Conservation (phyloP, 2,329 filamentous ascomycete species). For the Phaeosphaeria sp. region DNA sequence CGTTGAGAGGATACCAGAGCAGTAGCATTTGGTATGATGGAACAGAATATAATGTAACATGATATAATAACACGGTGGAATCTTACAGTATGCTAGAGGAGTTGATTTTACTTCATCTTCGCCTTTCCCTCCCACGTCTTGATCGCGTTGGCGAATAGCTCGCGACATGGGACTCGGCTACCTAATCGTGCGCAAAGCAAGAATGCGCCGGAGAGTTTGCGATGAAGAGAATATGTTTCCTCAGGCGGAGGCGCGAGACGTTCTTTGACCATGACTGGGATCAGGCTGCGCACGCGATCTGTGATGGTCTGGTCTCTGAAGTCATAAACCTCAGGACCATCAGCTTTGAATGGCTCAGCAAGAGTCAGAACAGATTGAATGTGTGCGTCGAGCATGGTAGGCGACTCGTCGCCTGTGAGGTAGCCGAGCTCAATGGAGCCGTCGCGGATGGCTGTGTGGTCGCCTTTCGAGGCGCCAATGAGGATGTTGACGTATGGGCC, state of each 20-base stretch:
- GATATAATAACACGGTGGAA: background rate
- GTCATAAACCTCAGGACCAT: slow-evolving; percentile 85
- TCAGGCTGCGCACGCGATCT: slow-evolving; percentile 84
- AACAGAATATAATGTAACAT: background rate
- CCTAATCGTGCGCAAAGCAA: slow-evolving; percentile 86
- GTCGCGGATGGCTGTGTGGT: slow-evolving; percentile 68
- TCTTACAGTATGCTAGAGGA: background rate
- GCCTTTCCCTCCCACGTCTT: slow-evolving; percentile 39
- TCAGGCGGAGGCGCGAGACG: slow-evolving; percentile 89
- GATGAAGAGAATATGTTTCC: slow-evolving; percentile 94
- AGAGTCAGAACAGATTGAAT: slow-evolving; percentile 86
- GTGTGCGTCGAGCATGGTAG: slow-evolving; percentile 87
- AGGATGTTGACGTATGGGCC: slow-evolving; percentile 80
- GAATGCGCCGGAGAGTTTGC: slow-evolving; percentile 95
- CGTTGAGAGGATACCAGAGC: slow-evolving; percentile 1
- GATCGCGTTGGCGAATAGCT: slow-evolving; percentile 73
- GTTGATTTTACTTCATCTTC: slow-evolving; percentile 12
- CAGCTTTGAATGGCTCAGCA: slow-evolving; percentile 81
- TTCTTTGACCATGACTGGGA: slow-evolving; percentile 92
- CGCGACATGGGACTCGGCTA: slow-evolving; percentile 80
- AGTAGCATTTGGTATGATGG: background rate
- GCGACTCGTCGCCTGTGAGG: slow-evolving; percentile 87
- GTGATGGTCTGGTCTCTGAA: slow-evolving; percentile 96
- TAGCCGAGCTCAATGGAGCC: slow-evolving; percentile 84
- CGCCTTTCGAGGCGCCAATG: slow-evolving; percentile 75